phyloP scores from a whole-genome alignment of 306 rosid species.

The Inga leiocalycina region DNA sequence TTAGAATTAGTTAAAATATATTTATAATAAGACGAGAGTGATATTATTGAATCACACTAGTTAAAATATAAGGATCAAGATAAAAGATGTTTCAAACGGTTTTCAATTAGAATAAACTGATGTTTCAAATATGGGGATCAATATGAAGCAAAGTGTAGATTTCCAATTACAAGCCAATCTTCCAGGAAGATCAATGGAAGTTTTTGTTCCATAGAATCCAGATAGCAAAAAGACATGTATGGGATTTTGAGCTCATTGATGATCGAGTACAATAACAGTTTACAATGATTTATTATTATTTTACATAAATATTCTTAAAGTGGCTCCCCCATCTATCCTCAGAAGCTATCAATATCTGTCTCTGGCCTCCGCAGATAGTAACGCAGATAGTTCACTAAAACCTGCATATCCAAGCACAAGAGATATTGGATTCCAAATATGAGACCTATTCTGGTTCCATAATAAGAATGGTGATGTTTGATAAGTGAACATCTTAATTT shows the following conservation, averaged over 20 bases:
- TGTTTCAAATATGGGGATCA: not conserved
- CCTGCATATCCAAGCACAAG: slow-evolving; percentile 51
- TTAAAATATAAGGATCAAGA: not conserved
- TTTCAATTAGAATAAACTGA: not conserved
- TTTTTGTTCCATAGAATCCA: slow-evolving; percentile 9
- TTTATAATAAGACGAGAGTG: too few species aligned
- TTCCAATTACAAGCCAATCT: slow-evolving; percentile 25
- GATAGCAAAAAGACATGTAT: slow-evolving; percentile 14
- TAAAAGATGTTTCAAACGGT: not conserved
- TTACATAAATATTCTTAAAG: slow-evolving; percentile 29
- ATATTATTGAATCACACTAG: too few species aligned
- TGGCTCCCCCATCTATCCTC: slow-evolving; percentile 24
- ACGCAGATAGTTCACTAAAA: slow-evolving; percentile 82
- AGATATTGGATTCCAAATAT: not conserved
- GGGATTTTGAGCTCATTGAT: slow-evolving; percentile 15
- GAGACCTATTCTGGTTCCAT: not conserved
- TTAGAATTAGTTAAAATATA: too few species aligned
- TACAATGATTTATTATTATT: slow-evolving; percentile 32
- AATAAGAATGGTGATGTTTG: not conserved
- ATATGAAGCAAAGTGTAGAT: not conserved
- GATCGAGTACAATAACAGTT: slow-evolving; percentile 27
- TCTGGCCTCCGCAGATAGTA: slow-evolving; percentile 91
- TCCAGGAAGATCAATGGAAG: slow-evolving; percentile 11
- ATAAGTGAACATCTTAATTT: not conserved
- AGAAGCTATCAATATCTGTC: slow-evolving; percentile 85